A percentile compares a stretch with the other conserved stretches of the same genome.
Conservation (phyloP, 345 rosid species). For the Xanthoceras sorbifolium region DNA sequence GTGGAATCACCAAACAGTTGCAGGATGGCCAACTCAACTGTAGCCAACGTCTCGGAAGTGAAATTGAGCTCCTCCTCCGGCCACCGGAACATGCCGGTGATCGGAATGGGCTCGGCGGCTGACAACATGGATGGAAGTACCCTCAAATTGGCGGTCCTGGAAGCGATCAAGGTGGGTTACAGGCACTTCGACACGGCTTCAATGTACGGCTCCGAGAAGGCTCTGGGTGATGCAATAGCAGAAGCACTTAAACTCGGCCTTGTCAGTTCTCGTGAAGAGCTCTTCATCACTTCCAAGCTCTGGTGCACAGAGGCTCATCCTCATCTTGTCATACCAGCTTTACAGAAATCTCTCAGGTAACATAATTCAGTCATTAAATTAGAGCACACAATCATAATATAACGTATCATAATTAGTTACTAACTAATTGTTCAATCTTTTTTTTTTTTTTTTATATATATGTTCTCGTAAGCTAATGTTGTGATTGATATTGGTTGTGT, state of each 20-base stretch:
- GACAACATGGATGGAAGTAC: constrained; percentile 29
- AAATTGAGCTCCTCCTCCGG: constrained; percentile 31
- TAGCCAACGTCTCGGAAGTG: constrained; percentile 22
- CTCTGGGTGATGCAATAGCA: constrained; percentile 55
- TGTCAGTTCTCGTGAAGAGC: constrained; percentile 48
- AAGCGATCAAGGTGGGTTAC: constrained; percentile 56
- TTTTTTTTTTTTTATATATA: too few species aligned
- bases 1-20: too few species aligned
- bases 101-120: constrained; percentile 52
- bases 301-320: constrained; percentile 54
- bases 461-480: too few species aligned
- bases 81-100: constrained; percentile 37
- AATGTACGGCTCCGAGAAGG: constrained; percentile 49
- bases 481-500: too few species aligned
- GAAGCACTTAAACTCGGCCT: constrained; percentile 51
- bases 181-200: constrained; percentile 76
- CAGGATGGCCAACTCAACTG: background rate
- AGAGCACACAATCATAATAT: background rate
- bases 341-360: constrained; percentile 39
- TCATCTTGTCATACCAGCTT: constrained; percentile 57
- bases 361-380: background rate
- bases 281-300: constrained; percentile 70
- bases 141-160: constrained; percentile 31
- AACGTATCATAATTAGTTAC: background rate
- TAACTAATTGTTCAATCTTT: background rate